These are phyloP conservation scores for Cercospora brassicicola DNA, from an alignment of 2,329 filamentous ascomycete genomes.

Conservation along the genomic window DNA sequence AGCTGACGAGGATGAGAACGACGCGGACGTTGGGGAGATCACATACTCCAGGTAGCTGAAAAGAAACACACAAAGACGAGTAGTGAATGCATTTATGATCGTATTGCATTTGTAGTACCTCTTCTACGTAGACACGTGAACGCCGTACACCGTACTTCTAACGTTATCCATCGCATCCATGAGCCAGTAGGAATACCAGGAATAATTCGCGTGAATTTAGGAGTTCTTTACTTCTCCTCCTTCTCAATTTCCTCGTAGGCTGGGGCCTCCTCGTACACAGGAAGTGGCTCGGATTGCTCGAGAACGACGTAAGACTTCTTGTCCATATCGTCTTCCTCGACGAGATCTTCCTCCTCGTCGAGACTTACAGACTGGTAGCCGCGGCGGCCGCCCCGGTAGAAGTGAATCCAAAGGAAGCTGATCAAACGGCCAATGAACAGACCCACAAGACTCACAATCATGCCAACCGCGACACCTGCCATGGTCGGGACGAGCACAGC, in stretches of 20 bases:
- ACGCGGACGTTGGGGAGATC: slow-evolving; percentile 2
- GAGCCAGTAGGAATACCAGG: not conserved
- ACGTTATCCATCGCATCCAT: not conserved
- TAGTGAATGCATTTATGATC: not conserved
- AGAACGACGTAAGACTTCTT: slow-evolving; percentile 19
- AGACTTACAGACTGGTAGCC: slow-evolving; percentile 36
- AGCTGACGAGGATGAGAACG: slow-evolving; percentile 30
- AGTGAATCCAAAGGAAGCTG: slow-evolving; percentile 59
- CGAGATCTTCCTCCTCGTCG: slow-evolving; percentile 16
- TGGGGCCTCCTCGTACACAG: slow-evolving; percentile 40
- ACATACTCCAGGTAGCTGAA: not conserved
- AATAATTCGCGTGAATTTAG: not conserved
- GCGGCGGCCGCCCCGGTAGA: slow-evolving; percentile 51
- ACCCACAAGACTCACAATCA: slow-evolving; percentile 65
- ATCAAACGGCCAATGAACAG: slow-evolving; percentile 65
- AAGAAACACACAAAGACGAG: not conserved
- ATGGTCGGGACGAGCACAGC: slow-evolving; percentile 68
- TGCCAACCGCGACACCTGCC: slow-evolving; percentile 67
- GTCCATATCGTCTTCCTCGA: slow-evolving; percentile 20
- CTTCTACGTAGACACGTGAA: not conserved
- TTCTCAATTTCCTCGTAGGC: slow-evolving; percentile 33
- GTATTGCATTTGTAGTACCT: not conserved
- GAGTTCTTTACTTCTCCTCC: slow-evolving; percentile 16
- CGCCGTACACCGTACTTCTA: not conserved
- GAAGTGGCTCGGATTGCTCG: slow-evolving; percentile 30